Base-by-base conservation (phyloP, 2,329 filamentous ascomycete species). In the Claviceps arundinis region DNA sequence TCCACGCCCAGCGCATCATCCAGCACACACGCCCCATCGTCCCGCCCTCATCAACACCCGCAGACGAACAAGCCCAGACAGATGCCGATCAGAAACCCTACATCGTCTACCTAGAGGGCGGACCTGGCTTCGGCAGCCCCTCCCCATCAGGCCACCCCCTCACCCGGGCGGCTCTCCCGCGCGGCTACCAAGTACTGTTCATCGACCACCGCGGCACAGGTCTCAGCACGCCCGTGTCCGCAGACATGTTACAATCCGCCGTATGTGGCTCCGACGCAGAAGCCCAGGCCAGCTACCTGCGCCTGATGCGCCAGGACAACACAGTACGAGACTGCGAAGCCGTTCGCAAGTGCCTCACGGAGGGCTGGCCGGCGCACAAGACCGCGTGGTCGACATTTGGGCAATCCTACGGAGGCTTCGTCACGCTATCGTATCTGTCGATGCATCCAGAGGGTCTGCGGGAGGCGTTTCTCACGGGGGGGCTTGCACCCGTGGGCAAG, bases 171-270 rank as follows among this genome's bases (percentile, higher is more conserved):
- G 76, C 89, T 52, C 75, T 96, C 5, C 81, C 84, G 54, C 83
- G 84, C 56, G 90, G 90, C 16, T 96, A 95, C 62, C 87, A 94
- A 65, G 73, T 89, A 46, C 77, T 97, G 2, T 84, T 85, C 57
- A 76, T 97, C n/a, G 91, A 97, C 65, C 90, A 95, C 65, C 81
- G 91, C 49, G 91, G 91, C 13, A 94, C 89, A 3, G 91, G 91
- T 1, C 71, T 95, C 49, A 94, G 87, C 63, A 86, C 82, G 2
- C 85, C 90, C 1, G 79, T 96, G 43, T 85, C 85, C 1, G 81
- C 86, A 8, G 78, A 77, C 8, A 89, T 84, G 6, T 74, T 96
- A 4, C 19, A 19, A 19, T 76, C 78, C 37, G 46, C 58, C 14
- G 53, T 65, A 5, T 17, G 8, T 9, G 40, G n/a, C 3, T 54